Evolutionary conservation across 148 eudicot species (phyloP).

Genomic region (Spergularia marina): DNA sequence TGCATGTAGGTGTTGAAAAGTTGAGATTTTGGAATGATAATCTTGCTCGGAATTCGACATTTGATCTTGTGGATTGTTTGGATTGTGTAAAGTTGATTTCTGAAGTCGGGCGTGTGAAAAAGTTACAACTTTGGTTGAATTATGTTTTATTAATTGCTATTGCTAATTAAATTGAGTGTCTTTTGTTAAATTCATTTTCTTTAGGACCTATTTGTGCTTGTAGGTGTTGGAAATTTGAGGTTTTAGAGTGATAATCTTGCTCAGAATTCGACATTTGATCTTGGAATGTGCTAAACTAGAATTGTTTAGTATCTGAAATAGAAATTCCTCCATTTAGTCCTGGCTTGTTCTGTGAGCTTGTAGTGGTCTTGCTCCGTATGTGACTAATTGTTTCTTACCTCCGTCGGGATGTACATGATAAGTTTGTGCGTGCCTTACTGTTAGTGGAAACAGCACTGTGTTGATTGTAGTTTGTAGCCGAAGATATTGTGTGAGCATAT

Average conservation of each 20-base stretch:
- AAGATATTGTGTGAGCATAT: background rate
- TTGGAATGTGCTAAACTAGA: background rate
- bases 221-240: background rate
- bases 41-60: background rate
- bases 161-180: background rate
- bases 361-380: background rate
- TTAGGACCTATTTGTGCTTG: background rate
- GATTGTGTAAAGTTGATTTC: background rate
- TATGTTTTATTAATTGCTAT: background rate
- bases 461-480: background rate
- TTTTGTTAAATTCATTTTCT: background rate
- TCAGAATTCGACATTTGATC: background rate
- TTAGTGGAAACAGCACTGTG: background rate
- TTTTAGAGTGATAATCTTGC: background rate
- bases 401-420: background rate
- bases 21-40: background rate
- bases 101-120: conserved; percentile 4
- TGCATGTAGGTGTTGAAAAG: background rate
- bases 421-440: conserved; percentile 2
- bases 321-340: background rate
- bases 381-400: background rate
- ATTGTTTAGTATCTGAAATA: background rate
- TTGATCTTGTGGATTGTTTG: background rate
- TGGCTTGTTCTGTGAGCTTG: background rate
- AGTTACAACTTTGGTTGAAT: background rate